Percentiles rank a stretch among this genome's conserved stretches.
These are phyloP conservation scores for Cucurbitaria berberidis DNA, from an alignment of 2,329 filamentous ascomycete species.

Conservation along the genomic window DNA sequence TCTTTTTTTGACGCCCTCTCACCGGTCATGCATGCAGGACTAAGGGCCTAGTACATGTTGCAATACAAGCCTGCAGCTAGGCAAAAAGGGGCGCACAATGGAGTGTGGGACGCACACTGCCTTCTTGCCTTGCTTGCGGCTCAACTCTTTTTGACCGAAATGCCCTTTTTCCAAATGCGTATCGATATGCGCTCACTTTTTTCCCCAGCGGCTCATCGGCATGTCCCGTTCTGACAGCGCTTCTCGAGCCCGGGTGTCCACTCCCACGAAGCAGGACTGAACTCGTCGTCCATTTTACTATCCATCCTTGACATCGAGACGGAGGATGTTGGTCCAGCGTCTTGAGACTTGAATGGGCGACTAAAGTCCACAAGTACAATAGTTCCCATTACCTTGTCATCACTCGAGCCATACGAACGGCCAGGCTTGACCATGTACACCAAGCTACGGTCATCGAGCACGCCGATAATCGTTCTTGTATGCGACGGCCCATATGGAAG, in stretches of 20 bases:
- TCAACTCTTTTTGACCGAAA: neutral
- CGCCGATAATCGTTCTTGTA: slow-evolving; percentile 32
- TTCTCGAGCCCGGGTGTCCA: slow-evolving; percentile 11
- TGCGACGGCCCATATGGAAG: slow-evolving; percentile 10
- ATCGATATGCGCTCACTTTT: too few species aligned
- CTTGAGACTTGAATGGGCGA: slow-evolving; percentile 5
- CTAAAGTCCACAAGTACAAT: slow-evolving; percentile 45
- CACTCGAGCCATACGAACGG: slow-evolving; percentile 24
- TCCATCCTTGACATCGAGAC: slow-evolving; percentile 3
- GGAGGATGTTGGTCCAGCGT: neutral
- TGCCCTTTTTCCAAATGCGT: neutral
- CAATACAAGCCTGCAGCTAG: neutral
- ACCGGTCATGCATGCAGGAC: slow-evolving; percentile 1
- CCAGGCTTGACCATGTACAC: slow-evolving; percentile 44
- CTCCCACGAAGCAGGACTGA: slow-evolving; percentile 11
- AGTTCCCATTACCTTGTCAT: slow-evolving; percentile 29
- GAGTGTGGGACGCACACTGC: neutral
- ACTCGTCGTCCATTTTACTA: slow-evolving; percentile 8
- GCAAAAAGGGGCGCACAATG: neutral
- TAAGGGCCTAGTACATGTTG: too few species aligned
- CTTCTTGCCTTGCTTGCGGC: slow-evolving; percentile 4
- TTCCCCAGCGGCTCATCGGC: slow-evolving; percentile 6
- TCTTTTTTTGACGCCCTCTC: neutral
- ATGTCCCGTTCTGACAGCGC: slow-evolving; percentile 11
- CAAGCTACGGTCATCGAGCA: slow-evolving; percentile 41